Conservation (phyloP, 2,329 filamentous ascomycete species). For the Fusarium longipes region DNA sequence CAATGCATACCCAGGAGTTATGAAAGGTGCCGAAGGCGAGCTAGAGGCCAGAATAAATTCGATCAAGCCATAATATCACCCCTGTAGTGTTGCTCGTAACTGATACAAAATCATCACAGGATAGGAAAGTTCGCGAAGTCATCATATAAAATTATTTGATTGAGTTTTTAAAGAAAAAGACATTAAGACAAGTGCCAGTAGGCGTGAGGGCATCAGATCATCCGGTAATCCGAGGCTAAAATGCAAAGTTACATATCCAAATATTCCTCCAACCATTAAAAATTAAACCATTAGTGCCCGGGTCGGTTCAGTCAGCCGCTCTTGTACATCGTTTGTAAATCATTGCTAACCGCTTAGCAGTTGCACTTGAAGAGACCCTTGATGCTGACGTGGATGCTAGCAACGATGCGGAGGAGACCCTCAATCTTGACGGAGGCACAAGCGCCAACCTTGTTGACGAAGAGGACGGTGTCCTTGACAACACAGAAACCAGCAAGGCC, state of each 20-base stretch:
- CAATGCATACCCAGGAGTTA: conserved; percentile 18
- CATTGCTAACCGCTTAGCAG: conserved; percentile 44
- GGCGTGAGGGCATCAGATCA: conserved; percentile 15
- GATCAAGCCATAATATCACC: background rate
- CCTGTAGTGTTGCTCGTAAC: background rate
- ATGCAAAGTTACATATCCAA: conserved; percentile 6
- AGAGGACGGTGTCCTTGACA: conserved; percentile 48
- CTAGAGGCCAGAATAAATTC: background rate
- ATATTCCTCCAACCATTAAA: conserved; percentile 22
- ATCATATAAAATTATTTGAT: conserved; percentile 14
- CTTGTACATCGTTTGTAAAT: background rate
- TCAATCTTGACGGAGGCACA: conserved; percentile 46
- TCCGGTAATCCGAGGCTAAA: conserved; percentile 25
- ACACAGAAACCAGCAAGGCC: conserved; percentile 50
- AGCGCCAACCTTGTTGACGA: conserved; percentile 42
- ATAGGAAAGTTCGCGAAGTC: background rate
- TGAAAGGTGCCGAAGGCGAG: background rate
- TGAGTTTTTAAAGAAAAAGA: conserved; percentile 6
- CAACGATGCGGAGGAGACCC: conserved; percentile 51
- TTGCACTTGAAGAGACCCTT: conserved; percentile 50
- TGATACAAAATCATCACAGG: background rate
- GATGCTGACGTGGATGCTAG: conserved; percentile 47
- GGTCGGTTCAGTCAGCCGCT: background rate
- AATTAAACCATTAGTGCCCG: conserved; percentile 9
- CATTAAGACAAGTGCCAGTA: conserved; percentile 3